Evolutionary conservation across 441 rosid species (phyloP).

Genomic region (Raphanus hybrid): DNA sequence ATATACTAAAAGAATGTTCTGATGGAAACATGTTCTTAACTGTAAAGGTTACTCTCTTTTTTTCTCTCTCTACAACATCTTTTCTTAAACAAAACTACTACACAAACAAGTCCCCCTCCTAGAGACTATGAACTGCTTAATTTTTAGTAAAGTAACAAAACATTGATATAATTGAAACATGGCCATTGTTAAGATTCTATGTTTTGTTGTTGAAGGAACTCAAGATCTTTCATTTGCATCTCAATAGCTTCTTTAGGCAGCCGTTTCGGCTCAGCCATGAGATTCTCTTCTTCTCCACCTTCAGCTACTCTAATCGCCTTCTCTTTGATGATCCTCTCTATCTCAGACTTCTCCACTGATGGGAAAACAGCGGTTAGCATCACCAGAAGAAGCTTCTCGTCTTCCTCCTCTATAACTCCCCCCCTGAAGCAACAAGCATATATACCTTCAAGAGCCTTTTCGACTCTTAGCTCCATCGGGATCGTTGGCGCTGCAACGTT

Average conservation of each 20-base stretch:
- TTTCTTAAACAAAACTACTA: background rate
- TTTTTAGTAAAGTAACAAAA: background rate
- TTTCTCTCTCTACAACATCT: background rate
- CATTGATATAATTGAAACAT: background rate
- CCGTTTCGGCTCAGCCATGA: conserved; percentile 50
- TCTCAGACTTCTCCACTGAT: conserved; percentile 54
- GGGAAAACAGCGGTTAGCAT: conserved; percentile 82
- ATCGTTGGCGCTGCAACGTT: conserved; percentile 60
- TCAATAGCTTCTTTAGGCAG: conserved; percentile 77
- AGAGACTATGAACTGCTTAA: background rate
- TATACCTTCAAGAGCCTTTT: conserved; percentile 89
- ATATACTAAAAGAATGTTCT: background rate
- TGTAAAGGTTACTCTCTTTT: background rate
- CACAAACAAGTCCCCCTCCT: no score
- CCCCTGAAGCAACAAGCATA: conserved; percentile 77
- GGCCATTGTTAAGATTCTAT: conserved; percentile 48
- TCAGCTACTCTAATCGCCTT: conserved; percentile 68
- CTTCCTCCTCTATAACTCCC: conserved; percentile 79
- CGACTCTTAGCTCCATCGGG: conserved; percentile 74
- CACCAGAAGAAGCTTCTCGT: conserved; percentile 57
- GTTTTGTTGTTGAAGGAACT: conserved; percentile 79
- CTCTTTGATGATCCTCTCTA: conserved; percentile 62
- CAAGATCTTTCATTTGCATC: conserved; percentile 92
- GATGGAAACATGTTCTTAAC: conserved; percentile 14
- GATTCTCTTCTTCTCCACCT: conserved; percentile 51